Conservation (phyloP, 495 filamentous ascomycete genomes). For the Bacidia gigantensis region DNA sequence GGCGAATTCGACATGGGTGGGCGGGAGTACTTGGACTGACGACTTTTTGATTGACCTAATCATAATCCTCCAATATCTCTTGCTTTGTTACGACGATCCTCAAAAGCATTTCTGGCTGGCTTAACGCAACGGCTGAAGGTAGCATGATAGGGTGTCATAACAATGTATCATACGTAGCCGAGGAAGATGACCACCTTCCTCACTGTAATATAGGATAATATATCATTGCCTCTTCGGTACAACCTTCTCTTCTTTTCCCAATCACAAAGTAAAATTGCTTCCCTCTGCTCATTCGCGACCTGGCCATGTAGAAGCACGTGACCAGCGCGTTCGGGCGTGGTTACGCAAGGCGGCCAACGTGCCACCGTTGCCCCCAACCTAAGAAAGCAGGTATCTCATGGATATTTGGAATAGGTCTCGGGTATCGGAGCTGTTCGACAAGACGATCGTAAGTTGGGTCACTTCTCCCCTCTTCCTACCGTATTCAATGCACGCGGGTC, state of each 20-base stretch:
- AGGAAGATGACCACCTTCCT: not conserved
- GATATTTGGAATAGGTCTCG: not conserved
- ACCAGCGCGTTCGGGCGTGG: no score
- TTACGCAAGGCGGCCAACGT: no score
- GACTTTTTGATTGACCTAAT: not conserved
- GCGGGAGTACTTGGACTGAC: not conserved
- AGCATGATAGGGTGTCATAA: not conserved
- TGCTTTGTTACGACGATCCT: not conserved
- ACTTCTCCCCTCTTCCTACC: no score
- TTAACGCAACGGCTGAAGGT: not conserved
- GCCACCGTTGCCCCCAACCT: no score
- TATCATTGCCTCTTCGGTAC: not conserved
- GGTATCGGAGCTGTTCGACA: not conserved
- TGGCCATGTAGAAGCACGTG: no score
- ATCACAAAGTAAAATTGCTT: no score
- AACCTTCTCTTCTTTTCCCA: not conserved
- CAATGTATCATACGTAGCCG: constrained; percentile 5
- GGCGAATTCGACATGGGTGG: constrained; percentile 1
- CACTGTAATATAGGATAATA: constrained; percentile 5
- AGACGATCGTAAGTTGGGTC: constrained; percentile 5
- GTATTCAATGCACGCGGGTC: not conserved
- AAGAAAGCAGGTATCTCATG: constrained; percentile 1
- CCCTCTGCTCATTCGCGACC: no score
- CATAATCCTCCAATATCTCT: constrained; percentile 2
- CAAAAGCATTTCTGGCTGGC: not conserved